Evolutionary conservation across 1,284 basidiomycete genomes (phyloP), one percentile per base, ranked within the genome.

Genomic region (Cutaneotrichosporon sp.): DNA sequence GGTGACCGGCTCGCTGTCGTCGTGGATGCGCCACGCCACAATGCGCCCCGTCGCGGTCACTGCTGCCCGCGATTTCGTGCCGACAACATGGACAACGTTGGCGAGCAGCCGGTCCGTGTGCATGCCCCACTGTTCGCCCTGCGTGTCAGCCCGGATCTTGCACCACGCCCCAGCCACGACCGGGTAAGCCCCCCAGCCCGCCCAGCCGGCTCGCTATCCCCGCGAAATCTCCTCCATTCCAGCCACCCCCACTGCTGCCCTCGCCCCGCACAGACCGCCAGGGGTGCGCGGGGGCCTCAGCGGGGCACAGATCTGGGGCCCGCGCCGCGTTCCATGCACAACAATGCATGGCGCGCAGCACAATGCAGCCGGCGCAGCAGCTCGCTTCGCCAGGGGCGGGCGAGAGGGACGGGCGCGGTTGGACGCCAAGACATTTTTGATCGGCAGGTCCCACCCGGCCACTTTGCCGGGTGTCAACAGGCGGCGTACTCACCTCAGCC

Each of bases 61-160:
- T 4, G 51, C 51, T 25, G 51, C 51, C 22, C 33, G 51, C 20
- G 51, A 53, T 18, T 53, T 53, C 16, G 51, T 53, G 20, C 51
- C 51, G 34, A 53, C 51, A 14, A 53, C 51, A 38, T 53, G 51
- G 11, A 53, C 51, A 9, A 53, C 24, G 51, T 53, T 53, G 13
- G 20, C 20, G 13, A 53, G 51, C 3, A 36, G 33, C 7, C 10
- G 51, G 33, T 34, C 51, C 6, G 22, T 53, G 51, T 53, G 51
- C 20, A 25, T 7, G 13, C 13, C 22, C 51, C 51, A 53, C 3
- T 22, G 10, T 7, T 20, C 22, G 24, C 34, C 33, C 51, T 53
- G 51, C 9, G 9, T 38, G 51, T 53, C 31, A 53, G 51, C 51
- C 9, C 16, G 18, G 27, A 29, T 18, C 47, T 50, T 27, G 11